phyloP scores from a whole-genome alignment of 1,284 basidiomycete genomes.

The Ceratobasidium sp. region DNA sequence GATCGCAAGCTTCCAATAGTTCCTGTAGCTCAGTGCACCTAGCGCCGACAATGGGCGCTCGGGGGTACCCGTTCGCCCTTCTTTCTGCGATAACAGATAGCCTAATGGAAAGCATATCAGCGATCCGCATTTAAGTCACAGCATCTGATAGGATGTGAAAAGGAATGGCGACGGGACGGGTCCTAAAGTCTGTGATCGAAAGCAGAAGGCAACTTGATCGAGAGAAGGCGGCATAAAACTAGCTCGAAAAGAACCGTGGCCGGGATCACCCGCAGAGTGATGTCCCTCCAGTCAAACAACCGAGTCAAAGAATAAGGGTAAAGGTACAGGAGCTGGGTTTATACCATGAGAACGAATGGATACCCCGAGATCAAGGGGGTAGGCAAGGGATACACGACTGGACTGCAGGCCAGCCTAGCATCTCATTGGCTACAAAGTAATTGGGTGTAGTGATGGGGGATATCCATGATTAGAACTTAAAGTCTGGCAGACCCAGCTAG shows the following conservation, averaged over 20 bases:
- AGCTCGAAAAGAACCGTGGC: not conserved
- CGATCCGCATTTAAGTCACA: not conserved
- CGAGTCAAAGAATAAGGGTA: not conserved
- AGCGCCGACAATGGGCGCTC: slow-evolving; percentile 92
- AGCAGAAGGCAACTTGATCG: slow-evolving; percentile 16
- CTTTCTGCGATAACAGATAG: slow-evolving; percentile 95
- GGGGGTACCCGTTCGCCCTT: slow-evolving; percentile 84
- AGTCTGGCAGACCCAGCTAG: not conserved
- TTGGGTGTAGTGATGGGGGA: not conserved
- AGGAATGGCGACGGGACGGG: not conserved
- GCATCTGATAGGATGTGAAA: not conserved
- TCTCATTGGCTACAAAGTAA: not conserved
- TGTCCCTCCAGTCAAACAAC: not conserved
- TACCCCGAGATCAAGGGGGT: not conserved
- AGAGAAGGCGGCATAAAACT: slow-evolving; percentile 23
- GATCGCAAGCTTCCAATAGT: slow-evolving; percentile 94
- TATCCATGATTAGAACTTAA: not conserved
- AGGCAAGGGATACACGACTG: not conserved
- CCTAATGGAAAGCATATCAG: slow-evolving; percentile 58
- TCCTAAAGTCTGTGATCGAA: slow-evolving; percentile 22
- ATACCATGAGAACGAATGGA: not conserved
- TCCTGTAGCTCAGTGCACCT: slow-evolving; percentile 90
- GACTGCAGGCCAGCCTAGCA: not conserved
- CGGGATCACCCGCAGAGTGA: not conserved
- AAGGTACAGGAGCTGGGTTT: not conserved